These are phyloP conservation scores for Xylaria intraflava DNA, from an alignment of 495 filamentous ascomycete species.

Conservation along the genomic window DNA sequence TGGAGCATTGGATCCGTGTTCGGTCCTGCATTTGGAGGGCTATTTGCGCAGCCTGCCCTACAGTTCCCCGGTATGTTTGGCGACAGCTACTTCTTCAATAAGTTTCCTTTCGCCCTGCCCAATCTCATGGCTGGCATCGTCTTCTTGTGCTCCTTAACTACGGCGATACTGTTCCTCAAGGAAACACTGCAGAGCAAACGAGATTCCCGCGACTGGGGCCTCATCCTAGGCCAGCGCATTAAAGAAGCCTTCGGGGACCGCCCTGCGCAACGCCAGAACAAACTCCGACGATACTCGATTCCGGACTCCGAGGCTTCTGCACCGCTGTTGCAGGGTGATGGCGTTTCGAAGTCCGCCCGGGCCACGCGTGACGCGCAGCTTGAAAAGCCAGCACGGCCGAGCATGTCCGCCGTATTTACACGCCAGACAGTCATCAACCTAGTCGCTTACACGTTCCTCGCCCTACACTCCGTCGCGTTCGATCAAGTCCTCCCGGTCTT, in stretches of 20 bases:
- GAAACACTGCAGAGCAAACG: slow-evolving; percentile 68
- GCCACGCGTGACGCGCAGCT: slow-evolving; percentile 10
- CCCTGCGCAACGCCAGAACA: slow-evolving; percentile 22
- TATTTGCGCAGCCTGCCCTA: slow-evolving; percentile 71
- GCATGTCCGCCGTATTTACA: slow-evolving; percentile 63
- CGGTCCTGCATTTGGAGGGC: slow-evolving; percentile 81
- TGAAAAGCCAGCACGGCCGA: slow-evolving; percentile 33
- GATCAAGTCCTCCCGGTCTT: slow-evolving; percentile 80
- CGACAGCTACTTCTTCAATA: slow-evolving; percentile 56
- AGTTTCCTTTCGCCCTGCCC: slow-evolving; percentile 74
- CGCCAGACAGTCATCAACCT: slow-evolving; percentile 71
- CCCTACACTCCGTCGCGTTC: slow-evolving; percentile 69
- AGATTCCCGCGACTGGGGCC: slow-evolving; percentile 59
- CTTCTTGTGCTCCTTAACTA: slow-evolving; percentile 65
- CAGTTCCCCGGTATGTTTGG: slow-evolving; percentile 63
- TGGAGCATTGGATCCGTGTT: slow-evolving; percentile 83
- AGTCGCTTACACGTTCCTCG: slow-evolving; percentile 64
- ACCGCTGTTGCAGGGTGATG: slow-evolving; percentile 27
- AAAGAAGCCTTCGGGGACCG: slow-evolving; percentile 28
- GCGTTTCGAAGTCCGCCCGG: slow-evolving; percentile 28
- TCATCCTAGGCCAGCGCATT: slow-evolving; percentile 54
- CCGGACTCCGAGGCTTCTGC: slow-evolving; percentile 40
- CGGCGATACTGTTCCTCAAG: slow-evolving; percentile 65
- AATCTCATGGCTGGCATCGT: slow-evolving; percentile 68
- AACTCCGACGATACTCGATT: slow-evolving; percentile 32